Evolutionary conservation across 176 grass and related monocot species (phyloP).

Genomic region (Tuctoria greenei): DNA sequence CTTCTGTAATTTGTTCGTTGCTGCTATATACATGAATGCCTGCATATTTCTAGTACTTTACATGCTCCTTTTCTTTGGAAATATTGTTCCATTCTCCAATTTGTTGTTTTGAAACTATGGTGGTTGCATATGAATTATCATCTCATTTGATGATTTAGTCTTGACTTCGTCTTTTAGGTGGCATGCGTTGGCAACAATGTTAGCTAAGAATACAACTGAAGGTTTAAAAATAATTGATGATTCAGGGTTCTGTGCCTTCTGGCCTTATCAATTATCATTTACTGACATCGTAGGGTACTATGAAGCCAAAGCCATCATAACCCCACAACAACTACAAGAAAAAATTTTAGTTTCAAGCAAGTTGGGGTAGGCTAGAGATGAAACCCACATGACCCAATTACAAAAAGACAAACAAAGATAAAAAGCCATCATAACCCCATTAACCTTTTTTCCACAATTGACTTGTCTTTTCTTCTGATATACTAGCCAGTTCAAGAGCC

Average conservation of each 20-base stretch:
- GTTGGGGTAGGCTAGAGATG: too few relatives aligned
- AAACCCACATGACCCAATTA: too few relatives aligned
- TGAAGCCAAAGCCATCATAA: not conserved
- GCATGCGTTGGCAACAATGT: not conserved
- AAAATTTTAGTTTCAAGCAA: too few relatives aligned
- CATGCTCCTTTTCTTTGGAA: too few relatives aligned
- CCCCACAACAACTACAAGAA: not conserved
- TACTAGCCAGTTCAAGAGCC: constrained; percentile 94
- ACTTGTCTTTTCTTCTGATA: constrained; percentile 29
- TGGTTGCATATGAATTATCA: not conserved
- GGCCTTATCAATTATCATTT: not conserved
- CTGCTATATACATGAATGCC: not conserved
- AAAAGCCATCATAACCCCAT: not conserved
- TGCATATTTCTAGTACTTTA: not conserved
- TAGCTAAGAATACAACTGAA: constrained; percentile 4
- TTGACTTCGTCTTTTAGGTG: not conserved
- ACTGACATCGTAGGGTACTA: not conserved
- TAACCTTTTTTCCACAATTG: constrained; percentile 10
- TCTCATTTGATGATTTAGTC: not conserved
- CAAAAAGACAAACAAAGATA: too few relatives aligned
- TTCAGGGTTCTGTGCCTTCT: not conserved
- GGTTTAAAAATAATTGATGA: constrained; percentile 19
- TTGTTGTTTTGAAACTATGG: not conserved
- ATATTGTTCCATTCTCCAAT: not conserved
- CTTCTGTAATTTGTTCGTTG: not conserved